Evolutionary conservation across 2,329 filamentous ascomycete species (phyloP), one percentile per base, ranked within the genome.

Genomic region (Mycocentrospora acerina): DNA sequence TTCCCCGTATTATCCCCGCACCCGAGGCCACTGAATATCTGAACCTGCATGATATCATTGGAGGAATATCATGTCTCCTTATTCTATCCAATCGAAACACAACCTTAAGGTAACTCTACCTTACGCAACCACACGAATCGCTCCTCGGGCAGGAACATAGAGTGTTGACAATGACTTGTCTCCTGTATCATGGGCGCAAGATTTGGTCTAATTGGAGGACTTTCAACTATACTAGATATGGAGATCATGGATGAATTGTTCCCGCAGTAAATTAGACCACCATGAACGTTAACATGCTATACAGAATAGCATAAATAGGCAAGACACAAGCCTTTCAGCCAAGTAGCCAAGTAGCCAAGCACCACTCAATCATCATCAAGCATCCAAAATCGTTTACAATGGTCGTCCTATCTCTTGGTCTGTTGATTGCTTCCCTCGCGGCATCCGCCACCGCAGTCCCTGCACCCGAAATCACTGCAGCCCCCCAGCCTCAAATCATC

Each of bases 381-480:
- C 42, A 26, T 41, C 37, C 14, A 22, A n/a, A 8, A 11, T 16
- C 14, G 12, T 36, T 15, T 37, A 42, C 24, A 13, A 54, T 52
- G 48, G 42, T 50, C 42, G 32, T 40, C 47, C 37, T 42, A 17
- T 39, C 42, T 35, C 35, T 49, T 37, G 22, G 44, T 44, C 40
- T 44, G 34, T 42, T 50, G 29, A 28, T 51, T 15, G 29, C 43
- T 30, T 41, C 54, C 35, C 45, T 59, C 36, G 53, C 44, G 25
- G 52, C 46, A 24, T 46, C 57, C 30, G 53, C 51, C 29, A 31
- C 42, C 11, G 51, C 56, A 27, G 55, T 48, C 3, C 58, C 56
- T 6, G 46, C 64, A 13, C 53, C 59, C 12, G 49, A 53, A 7
- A 42, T 49, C 14, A 46, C 41, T 29, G 35, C 47, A 33, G 57